phyloP scores from a whole-genome alignment of 495 filamentous ascomycete genomes.

The Endocarpon pusillum region DNA sequence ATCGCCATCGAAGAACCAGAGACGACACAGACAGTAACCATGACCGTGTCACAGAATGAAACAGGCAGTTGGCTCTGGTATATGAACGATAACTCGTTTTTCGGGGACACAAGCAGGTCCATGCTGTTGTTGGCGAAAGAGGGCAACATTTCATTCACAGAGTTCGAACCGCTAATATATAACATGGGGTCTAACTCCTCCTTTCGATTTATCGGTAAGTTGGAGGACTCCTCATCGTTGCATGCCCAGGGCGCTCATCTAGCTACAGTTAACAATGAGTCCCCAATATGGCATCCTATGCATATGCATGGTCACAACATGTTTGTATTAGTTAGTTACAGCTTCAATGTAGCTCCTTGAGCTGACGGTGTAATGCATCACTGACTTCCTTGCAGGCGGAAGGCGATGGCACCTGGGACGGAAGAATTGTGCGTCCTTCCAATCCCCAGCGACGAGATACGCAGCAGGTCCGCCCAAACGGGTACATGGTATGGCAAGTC shows the following conservation, averaged over 20 bases:
- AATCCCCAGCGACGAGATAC: conserved; percentile 40
- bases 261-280: conserved; percentile 75
- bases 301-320: conserved; percentile 81
- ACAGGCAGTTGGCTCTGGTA: conserved; percentile 15
- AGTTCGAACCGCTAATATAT: conserved; percentile 5
- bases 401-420: conserved; percentile 7
- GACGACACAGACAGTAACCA: conserved; percentile 10
- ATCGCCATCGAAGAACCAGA: conserved; percentile 11
- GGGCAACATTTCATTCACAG: conserved; percentile 13
- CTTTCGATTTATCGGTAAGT: conserved; percentile 30
- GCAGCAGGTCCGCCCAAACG: conserved; percentile 33
- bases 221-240: too few relatives aligned
- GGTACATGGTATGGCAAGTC: conserved; percentile 50
- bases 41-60: conserved; percentile 13
- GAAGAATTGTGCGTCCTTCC: neutral
- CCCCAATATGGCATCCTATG: conserved; percentile 63
- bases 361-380: too few relatives aligned
- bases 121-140: conserved; percentile 15
- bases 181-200: conserved; percentile 6
- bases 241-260: too few relatives aligned
- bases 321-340: conserved; percentile 43
- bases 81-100: conserved; percentile 14
- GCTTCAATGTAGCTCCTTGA: conserved; percentile 24
- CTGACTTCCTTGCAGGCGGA: too few relatives aligned
- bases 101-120: conserved; percentile 20